Conservation (phyloP, 2,329 filamentous ascomycete genomes). For the Fusarium hainanense region DNA sequence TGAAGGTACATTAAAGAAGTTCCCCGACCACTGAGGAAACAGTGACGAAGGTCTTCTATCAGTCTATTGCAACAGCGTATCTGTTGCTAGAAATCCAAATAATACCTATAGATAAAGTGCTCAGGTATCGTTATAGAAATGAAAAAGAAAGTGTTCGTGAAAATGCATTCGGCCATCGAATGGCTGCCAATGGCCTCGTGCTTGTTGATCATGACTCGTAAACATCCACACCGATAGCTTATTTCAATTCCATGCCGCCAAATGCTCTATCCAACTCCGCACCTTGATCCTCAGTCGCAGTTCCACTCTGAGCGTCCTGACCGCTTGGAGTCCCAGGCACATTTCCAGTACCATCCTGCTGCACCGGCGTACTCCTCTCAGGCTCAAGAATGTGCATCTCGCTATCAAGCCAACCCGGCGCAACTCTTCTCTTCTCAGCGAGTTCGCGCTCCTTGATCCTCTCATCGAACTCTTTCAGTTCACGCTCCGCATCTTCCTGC, state of each 20-base stretch:
- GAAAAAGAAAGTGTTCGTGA: not conserved
- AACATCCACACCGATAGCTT: conserved; percentile 4
- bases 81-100: no score
- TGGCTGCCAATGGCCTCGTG: conserved; percentile 8
- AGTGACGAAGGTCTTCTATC: not conserved
- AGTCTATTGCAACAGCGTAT: not conserved
- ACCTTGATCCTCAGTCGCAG: conserved; percentile 60
- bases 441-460: conserved; percentile 72
- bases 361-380: conserved; percentile 58
- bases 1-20: not conserved
- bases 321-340: conserved; percentile 20
- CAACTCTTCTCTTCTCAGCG: conserved; percentile 81
- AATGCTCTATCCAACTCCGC: conserved; percentile 69
- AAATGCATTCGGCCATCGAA: not conserved
- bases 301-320: conserved; percentile 32
- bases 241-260: conserved; percentile 58
- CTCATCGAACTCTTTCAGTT: conserved; percentile 77
- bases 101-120: not conserved
- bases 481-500: conserved; percentile 73
- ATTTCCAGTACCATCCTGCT: conserved; percentile 44
- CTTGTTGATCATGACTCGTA: conserved; percentile 27
- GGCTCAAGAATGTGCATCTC: conserved; percentile 76
- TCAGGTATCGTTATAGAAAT: not conserved
- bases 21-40: not conserved
- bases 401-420: conserved; percentile 84